Evolutionary conservation across 768 basidiomycete genomes (phyloP).

Genomic region (Tephrocybe sp.): DNA sequence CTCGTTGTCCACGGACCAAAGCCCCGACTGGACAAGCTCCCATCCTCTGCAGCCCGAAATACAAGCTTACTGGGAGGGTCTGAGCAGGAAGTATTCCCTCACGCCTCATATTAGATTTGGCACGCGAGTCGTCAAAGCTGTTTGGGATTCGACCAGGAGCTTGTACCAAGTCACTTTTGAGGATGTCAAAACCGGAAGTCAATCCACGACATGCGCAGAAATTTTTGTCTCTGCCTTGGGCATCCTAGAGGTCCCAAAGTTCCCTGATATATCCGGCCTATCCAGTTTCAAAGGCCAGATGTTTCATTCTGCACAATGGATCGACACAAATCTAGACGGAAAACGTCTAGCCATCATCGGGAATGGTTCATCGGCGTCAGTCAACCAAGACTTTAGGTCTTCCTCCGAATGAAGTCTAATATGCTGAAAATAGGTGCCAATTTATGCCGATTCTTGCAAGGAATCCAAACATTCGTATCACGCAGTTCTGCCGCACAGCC

Average conservation of each 20-base stretch:
- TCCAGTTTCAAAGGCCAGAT: conserved; percentile 42
- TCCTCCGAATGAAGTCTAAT: not conserved
- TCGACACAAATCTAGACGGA: conserved; percentile 34
- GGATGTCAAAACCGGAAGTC: conserved; percentile 28
- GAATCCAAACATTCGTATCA: conserved; percentile 36
- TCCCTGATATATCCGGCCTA: conserved; percentile 30
- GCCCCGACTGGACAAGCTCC: conserved; percentile 35
- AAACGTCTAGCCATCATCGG: conserved; percentile 59
- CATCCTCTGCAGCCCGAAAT: conserved; percentile 42
- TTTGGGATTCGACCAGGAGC: conserved; percentile 38
- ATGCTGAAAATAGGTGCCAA: conserved; percentile 38
- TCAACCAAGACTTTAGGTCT: conserved; percentile 16
- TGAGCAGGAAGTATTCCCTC: conserved; percentile 39
- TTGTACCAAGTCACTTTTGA: conserved; percentile 35
- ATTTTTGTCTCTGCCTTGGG: conserved; percentile 52
- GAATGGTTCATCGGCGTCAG: conserved; percentile 53
- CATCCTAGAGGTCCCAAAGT: conserved; percentile 41
- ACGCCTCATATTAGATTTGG: conserved; percentile 39
- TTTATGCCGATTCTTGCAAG: conserved; percentile 42
- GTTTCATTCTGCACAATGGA: conserved; percentile 57
- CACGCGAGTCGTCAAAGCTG: conserved; percentile 37
- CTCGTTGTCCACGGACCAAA: conserved; percentile 37
- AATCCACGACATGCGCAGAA: conserved; percentile 31
- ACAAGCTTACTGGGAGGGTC: conserved; percentile 32
- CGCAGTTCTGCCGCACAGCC: conserved; percentile 49